Evolutionary conservation across 1,139 yeast genomes (phyloP).

Genomic region (Groenewaldozyma auringiensis): DNA sequence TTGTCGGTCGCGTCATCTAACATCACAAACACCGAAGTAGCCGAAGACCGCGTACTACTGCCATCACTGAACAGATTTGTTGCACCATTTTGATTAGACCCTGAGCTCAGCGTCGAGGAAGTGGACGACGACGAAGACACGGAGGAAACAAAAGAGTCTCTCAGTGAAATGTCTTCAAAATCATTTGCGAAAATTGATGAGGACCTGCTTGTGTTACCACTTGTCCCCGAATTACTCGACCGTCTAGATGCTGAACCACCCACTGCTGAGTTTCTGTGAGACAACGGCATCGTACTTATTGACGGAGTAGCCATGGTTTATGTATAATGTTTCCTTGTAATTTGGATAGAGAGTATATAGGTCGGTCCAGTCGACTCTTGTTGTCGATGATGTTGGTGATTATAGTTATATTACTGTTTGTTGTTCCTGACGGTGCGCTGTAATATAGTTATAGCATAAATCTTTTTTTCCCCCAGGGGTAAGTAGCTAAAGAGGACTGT

Average conservation of each 20-base stretch:
- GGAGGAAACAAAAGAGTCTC: conserved; percentile 12
- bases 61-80: conserved; percentile 2
- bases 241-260: neutral
- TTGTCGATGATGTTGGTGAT: too few relatives aligned
- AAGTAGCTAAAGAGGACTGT: too few relatives aligned
- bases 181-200: conserved; percentile 10
- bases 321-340: too few relatives aligned
- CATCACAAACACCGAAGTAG: conserved; percentile 6
- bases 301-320: neutral
- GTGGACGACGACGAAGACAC: conserved; percentile 14
- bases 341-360: too few relatives aligned
- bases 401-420: too few relatives aligned
- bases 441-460: too few relatives aligned
- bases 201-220: neutral
- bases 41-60: conserved; percentile 6
- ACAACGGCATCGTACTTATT: neutral
- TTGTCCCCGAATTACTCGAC: neutral
- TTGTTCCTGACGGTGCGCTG: too few relatives aligned
- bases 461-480: too few relatives aligned
- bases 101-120: conserved; percentile 13
- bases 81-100: neutral
- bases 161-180: conserved; percentile 25
- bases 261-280: neutral
- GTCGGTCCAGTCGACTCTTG: too few relatives aligned
- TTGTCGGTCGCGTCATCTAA: conserved; percentile 1